Base-by-base conservation (phyloP, 2,329 filamentous ascomycete genomes). In the Trichoderma hamatum region DNA sequence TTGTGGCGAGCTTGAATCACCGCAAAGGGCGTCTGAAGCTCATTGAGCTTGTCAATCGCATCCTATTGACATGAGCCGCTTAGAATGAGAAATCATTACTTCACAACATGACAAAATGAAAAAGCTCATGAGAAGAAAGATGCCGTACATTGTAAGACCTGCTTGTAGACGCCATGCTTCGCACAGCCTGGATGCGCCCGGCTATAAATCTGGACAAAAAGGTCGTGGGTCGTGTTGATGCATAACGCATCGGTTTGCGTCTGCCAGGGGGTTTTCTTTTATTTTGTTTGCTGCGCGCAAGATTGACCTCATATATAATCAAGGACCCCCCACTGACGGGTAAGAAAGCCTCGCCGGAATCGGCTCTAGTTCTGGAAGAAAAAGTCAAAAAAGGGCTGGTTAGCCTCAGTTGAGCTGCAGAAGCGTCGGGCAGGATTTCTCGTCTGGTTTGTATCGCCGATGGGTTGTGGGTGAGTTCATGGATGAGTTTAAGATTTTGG, bases 1-100 rank as follows among this genome's bases (percentile, higher is more conserved):
- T 92, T 92, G 67, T 89, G 86, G 63, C 96, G 89, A 62, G 90
- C 89, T 77, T 97, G 89, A 21, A 97, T 87, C 63, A 93, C 86
- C 60, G 91, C 88, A 77, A 91, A 95, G 64, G 97, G 96, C 52
- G 92, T 93, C 80, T 99, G 96, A 62, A 98, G 88, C 55, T 92
- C 91, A 80, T 98, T 98, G 76, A 98, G 87, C 49, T 92, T 89
- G 73, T 89, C 84, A 72, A 98, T 89, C 59, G 95, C 96, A 78
- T 96, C 93, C 93, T 97, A 36, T 34, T 9, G 6, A 59, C n/a
- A 46, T 19, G 11, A 19, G 13, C 13, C 28, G 13, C 26, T 55
- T 54, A 65, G 56, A 52, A 28, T 64, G n/a, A 49, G 46, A 49
- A 24, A 13, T 14, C n/a, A 6, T 13, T 21, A 46, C 5, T 21